A percentile compares a stretch with the other conserved stretches of the same genome.
These are phyloP conservation scores for Amanita polypyramis DNA, from an alignment of 768 basidiomycete genomes.

Conservation along the genomic window DNA sequence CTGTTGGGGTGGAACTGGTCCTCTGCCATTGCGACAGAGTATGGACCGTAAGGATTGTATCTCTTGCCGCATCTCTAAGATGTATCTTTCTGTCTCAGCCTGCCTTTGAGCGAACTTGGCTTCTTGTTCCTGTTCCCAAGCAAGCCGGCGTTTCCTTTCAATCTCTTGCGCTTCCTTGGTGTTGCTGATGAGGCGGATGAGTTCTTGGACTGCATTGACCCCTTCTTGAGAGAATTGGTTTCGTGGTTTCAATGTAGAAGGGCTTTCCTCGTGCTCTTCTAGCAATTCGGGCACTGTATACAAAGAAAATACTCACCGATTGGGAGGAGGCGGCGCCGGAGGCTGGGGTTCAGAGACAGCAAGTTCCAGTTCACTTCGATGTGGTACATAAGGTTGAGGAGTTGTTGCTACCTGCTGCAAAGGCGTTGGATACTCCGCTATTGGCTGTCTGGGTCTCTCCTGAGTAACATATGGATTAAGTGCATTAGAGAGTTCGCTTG, in stretches of 20 bases:
- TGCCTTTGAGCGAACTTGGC: conserved; percentile 42
- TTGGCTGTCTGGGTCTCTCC: conserved; percentile 21
- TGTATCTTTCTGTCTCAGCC: conserved; percentile 46
- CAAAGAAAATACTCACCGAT: conserved; percentile 23
- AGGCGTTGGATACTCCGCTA: conserved; percentile 14
- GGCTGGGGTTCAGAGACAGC: conserved; percentile 44
- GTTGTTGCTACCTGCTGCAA: conserved; percentile 18
- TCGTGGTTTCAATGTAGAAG: conserved; percentile 8
- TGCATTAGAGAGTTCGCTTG: conserved; percentile 71
- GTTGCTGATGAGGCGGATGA: conserved; percentile 45
- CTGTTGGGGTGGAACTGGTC: neutral
- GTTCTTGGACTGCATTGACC: conserved; percentile 43
- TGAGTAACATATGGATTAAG: conserved; percentile 60
- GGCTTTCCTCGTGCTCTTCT: conserved; percentile 3
- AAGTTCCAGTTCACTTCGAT: conserved; percentile 56
- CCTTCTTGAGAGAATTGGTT: conserved; percentile 24
- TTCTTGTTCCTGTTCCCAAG: conserved; percentile 68
- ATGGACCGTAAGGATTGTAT: conserved; percentile 13
- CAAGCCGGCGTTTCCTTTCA: conserved; percentile 46
- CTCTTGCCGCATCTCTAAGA: conserved; percentile 23
- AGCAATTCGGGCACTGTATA: conserved; percentile 8
- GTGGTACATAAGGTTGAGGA: conserved; percentile 35
- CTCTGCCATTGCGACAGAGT: neutral
- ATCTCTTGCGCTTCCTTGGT: conserved; percentile 50
- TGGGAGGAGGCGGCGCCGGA: conserved; percentile 23